phyloP scores from a whole-genome alignment of 331 rosid genomes.

The Stylosanthes scabra region DNA sequence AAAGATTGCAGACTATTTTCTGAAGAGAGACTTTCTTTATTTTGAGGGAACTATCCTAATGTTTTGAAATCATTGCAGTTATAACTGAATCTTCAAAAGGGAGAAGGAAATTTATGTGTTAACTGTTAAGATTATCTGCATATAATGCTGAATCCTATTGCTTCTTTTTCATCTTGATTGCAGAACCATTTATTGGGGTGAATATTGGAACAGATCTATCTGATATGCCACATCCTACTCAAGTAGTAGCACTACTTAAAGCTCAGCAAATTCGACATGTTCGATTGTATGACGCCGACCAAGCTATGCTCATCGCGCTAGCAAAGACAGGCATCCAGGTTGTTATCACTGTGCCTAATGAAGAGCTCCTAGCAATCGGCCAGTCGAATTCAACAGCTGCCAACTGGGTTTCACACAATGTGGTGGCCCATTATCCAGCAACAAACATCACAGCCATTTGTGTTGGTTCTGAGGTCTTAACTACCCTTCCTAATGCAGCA shows the following conservation, averaged over 20 bases:
- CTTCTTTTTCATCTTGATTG: constrained; percentile 41
- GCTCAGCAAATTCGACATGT: constrained; percentile 81
- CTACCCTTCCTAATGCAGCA: constrained; percentile 80
- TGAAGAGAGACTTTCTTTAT: background rate
- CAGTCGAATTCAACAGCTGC: constrained; percentile 92
- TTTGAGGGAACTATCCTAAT: constrained; percentile 9
- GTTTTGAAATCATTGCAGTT: background rate
- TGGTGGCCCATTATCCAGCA: constrained; percentile 92
- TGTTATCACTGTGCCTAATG: constrained; percentile 80
- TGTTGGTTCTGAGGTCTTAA: constrained; percentile 88
- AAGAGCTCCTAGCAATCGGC: constrained; percentile 84
- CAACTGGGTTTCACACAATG: constrained; percentile 88
- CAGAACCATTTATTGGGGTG: constrained; percentile 79
- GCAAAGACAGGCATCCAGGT: constrained; percentile 86
- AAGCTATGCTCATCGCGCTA: constrained; percentile 82
- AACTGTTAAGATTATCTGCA: background rate
- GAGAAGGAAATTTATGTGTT: background rate
- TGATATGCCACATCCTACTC: constrained; percentile 95
- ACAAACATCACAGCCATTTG: constrained; percentile 89
- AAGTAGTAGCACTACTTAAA: constrained; percentile 86
- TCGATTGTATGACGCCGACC: constrained; percentile 77
- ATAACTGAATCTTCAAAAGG: background rate
- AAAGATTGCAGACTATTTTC: background rate
- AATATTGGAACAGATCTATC: constrained; percentile 89
- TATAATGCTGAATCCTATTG: background rate